A percentile compares a stretch with the other conserved stretches of the same genome.
These are phyloP conservation scores for Suhomyces canberraensis DNA, from an alignment of 805 yeast species.

Conservation along the genomic window DNA sequence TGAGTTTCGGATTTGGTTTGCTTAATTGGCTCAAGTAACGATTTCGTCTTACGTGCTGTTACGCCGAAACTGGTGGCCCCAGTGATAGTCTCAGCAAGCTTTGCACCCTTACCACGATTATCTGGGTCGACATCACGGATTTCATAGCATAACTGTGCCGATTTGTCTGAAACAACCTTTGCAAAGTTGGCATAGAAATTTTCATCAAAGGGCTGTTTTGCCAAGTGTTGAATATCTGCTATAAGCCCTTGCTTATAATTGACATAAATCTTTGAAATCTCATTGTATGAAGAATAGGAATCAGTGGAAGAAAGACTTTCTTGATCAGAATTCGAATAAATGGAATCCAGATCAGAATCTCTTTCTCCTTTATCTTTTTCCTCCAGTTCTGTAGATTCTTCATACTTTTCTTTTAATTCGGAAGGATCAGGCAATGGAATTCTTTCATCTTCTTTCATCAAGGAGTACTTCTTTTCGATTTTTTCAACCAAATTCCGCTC, in stretches of 20 bases:
- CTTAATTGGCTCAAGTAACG: conserved; percentile 34
- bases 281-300: conserved; percentile 39
- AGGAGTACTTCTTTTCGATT: conserved; percentile 13
- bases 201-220: conserved; percentile 18
- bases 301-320: conserved; percentile 24
- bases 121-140: conserved; percentile 36
- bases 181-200: conserved; percentile 27
- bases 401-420: neutral
- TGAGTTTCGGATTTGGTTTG: conserved; percentile 1
- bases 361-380: neutral
- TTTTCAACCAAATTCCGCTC: conserved; percentile 42
- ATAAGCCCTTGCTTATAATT: conserved; percentile 24
- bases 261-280: conserved; percentile 32
- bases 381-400: too few species aligned
- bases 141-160: conserved; percentile 33
- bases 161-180: conserved; percentile 31
- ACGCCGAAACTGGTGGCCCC: conserved; percentile 41
- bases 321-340: conserved; percentile 19
- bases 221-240: conserved; percentile 11
- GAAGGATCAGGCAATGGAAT: neutral
- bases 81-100: conserved; percentile 39
- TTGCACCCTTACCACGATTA: conserved; percentile 39
- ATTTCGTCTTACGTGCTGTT: conserved; percentile 41
- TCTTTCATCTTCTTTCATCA: neutral
- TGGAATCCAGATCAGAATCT: conserved; percentile 13